Evolutionary conservation across 306 rosid genomes (phyloP), one percentile per base, ranked within the genome.

Genomic region (Carpinus fangiana): DNA sequence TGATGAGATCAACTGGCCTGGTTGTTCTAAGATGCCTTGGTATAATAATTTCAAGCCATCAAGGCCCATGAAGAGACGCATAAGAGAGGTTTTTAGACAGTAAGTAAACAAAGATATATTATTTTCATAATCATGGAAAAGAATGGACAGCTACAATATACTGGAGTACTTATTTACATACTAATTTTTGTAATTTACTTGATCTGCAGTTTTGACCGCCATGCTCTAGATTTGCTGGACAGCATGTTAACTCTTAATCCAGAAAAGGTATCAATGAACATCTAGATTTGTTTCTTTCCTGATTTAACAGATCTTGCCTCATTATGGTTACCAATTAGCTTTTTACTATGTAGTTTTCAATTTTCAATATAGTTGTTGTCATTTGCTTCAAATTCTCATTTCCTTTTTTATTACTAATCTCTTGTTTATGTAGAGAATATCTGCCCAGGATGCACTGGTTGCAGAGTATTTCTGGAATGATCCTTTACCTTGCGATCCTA

Each of bases 391-490:
- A 17, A 18, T 38, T 34, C 36, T 36, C 50, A 20, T 34, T 51
- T 77, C 28, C 43, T 41, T 81, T 72, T 78, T 34, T 77, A 36
- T 64, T 85, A 54, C 73, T 36, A 38, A 13, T 78, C 50, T 55
- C 71, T 56, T 34, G 74, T 21, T 28, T 77, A 20, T 60, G 36
- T 70, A 90, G 91, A 90, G 96, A 84, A 85, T 88, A 71, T 80
- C 90, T 62, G 93, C 93, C 0, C 84, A 85, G 73, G 90, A 90
- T 78, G 92, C 96, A 18, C 89, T 90, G 68, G 91, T 89, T 84
- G 91, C 93, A 4, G 93, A 90, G 74, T 90, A 90, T 86, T 90
- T 90, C 80, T 87, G 93, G 93, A 81, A 83, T 62, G 92, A 90
- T 82, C 95, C 95, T 12, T 75, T 87, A 71, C 95, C 95, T 28